Evolutionary conservation across 345 rosid species (phyloP).

Genomic region (Aquilaria sinensis): DNA sequence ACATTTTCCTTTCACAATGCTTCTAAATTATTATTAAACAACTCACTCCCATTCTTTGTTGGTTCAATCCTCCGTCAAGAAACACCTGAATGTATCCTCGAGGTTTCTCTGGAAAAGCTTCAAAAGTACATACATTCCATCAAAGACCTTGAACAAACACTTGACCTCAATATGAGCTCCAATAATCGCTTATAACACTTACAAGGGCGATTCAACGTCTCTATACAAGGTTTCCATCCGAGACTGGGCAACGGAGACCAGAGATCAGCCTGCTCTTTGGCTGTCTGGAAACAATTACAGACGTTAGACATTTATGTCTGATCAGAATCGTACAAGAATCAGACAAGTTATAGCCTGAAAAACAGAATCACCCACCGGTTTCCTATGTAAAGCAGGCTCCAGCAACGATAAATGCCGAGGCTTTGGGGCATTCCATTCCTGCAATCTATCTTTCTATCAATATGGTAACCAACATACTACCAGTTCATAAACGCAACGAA

Average conservation of each 20-base stretch:
- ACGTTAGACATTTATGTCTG: not conserved
- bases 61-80: conserved; percentile 97
- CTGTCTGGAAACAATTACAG: conserved; percentile 30
- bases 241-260: conserved; percentile 87
- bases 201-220: conserved; percentile 27
- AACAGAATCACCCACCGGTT: conserved; percentile 41
- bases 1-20: not conserved
- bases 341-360: not conserved
- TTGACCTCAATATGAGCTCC: not conserved
- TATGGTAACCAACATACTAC: not conserved
- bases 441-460: conserved; percentile 12
- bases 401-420: conserved; percentile 65
- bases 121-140: conserved; percentile 12
- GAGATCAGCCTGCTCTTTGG: conserved; percentile 52
- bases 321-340: not conserved
- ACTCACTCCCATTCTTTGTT: conserved; percentile 97
- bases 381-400: conserved; percentile 51
- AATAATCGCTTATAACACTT: conserved; percentile 22
- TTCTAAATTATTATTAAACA: not conserved
- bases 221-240: conserved; percentile 75
- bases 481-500: not conserved
- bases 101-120: conserved; percentile 56
- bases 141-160: not conserved
- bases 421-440: conserved; percentile 97
- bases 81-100: conserved; percentile 79